Conservation (phyloP, 331 rosid genomes). For the Erythrophleum ivorense region DNA sequence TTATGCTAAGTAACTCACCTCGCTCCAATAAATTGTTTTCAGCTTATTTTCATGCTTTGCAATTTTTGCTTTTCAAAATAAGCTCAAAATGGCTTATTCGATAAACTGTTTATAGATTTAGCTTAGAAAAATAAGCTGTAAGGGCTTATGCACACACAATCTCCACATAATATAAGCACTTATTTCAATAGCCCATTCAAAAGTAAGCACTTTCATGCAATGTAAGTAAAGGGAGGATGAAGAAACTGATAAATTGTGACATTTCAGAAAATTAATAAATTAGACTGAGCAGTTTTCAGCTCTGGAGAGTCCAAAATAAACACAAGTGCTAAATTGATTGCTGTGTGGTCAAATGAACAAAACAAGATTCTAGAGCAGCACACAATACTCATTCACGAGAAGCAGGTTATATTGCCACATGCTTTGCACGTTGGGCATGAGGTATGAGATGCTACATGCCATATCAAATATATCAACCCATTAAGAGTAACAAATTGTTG, state of each 20-base stretch:
- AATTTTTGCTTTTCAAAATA: neutral
- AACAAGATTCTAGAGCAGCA: neutral
- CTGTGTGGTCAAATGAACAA: neutral
- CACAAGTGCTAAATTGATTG: neutral
- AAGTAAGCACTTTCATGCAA: neutral
- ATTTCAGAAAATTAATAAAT: neutral
- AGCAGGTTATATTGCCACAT: neutral
- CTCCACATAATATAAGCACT: too few species aligned
- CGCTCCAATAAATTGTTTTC: neutral
- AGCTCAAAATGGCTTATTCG: neutral
- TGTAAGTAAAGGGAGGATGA: neutral
- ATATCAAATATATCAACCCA: neutral
- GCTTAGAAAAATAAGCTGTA: conserved; percentile 44
- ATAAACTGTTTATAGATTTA: neutral
- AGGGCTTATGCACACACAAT: neutral
- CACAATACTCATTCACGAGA: neutral
- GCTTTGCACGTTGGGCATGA: neutral
- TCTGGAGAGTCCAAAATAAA: neutral
- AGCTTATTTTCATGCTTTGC: neutral
- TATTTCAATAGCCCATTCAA: neutral
- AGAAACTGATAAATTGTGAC: neutral
- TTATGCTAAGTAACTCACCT: neutral
- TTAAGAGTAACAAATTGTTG: neutral
- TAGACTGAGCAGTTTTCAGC: neutral
- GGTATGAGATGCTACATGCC: neutral